These are phyloP conservation scores for Mycena leptocephala DNA, from an alignment of 768 basidiomycete species.

Conservation along the genomic window DNA sequence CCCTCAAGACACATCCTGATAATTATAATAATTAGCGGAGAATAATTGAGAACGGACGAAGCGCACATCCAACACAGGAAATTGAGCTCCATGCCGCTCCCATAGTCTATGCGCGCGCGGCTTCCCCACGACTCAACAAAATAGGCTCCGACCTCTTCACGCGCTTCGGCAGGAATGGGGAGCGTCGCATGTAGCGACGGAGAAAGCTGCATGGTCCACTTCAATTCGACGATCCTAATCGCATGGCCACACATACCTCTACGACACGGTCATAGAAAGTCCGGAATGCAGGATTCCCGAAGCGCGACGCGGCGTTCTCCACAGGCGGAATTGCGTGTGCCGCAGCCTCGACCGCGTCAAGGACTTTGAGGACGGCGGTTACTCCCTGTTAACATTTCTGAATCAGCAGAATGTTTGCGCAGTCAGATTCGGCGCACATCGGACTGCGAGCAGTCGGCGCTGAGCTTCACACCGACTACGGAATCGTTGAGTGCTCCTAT, in stretches of 20 bases:
- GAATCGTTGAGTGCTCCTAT: conserved; percentile 84
- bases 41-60: neutral
- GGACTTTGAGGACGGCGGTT: conserved; percentile 70
- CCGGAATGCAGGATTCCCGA: conserved; percentile 97
- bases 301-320: conserved; percentile 92
- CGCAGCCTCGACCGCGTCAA: conserved; percentile 78
- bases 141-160: conserved; percentile 84
- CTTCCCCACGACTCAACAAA: conserved; percentile 95
- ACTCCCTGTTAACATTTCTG: conserved; percentile 68
- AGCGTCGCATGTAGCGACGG: conserved; percentile 71
- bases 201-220: conserved; percentile 60
- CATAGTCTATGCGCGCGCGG: conserved; percentile 94
- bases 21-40: neutral
- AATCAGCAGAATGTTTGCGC: conserved; percentile 15
- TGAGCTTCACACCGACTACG: conserved; percentile 84
- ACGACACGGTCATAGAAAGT: conserved; percentile 89
- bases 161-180: conserved; percentile 72
- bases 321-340: conserved; percentile 86
- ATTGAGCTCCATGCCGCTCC: conserved; percentile 99
- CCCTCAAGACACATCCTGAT: conserved; percentile 86
- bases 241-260: conserved; percentile 62
- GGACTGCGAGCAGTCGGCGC: conserved; percentile 71
- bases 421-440: conserved; percentile 62
- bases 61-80: conserved; percentile 97
- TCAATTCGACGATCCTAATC: neutral